Evolutionary conservation across 169 alveolate genomes (phyloP), one percentile per base, ranked within the genome.

Genomic region (Besnoitia besnoiti): DNA sequence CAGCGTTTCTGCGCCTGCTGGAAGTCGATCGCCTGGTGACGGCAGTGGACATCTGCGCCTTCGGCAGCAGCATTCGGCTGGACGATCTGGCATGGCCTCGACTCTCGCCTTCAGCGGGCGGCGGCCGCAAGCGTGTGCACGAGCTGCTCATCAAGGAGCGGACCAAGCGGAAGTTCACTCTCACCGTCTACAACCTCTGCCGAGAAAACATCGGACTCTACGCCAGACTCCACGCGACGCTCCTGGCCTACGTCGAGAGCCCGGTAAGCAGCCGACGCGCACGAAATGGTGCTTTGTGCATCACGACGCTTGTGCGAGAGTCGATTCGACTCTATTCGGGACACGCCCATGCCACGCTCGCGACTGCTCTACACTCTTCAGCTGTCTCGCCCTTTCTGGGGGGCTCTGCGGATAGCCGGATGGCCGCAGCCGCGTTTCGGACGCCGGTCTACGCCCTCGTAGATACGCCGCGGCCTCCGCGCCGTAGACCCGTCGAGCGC

Each of bases 61-160:
- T 85, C 35, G 91, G 61, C 33, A 47, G 79, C 82, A 85, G 91
- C 37, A 33, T 62, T 46, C 77, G 91, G 7, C 55, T 85, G 39
- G 91, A 85, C 80, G 91, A 85, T 59, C 30, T 85, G 33, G 79
- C 42, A 37, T 85, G 91, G 91, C 62, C 82, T 50, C 77, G 91
- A 2, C 75, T 82, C 44, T 30, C 42, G 47, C 44, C 91, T 8
- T 44, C 90, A 0, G 80, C 44, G 44, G 91, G 91, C 37, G 90
- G 90, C 10, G 90, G 90, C 46, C 10, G 61, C 3, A 59, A 85
- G 0, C 46, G 94, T 27, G 85, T 90, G 7, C 91, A 90, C 50
- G 94, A 77, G 77, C 89, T 90, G 40, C 73, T 73, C 62, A 80
- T 90, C 50, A 90, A 90, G 90, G 94, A 90, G 49, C 5, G 94